Percentiles rank a stretch among this genome's conserved stretches.
phyloP scores from a whole-genome alignment of 2,329 filamentous ascomycete species.

The Coniochaeta sp. region DNA sequence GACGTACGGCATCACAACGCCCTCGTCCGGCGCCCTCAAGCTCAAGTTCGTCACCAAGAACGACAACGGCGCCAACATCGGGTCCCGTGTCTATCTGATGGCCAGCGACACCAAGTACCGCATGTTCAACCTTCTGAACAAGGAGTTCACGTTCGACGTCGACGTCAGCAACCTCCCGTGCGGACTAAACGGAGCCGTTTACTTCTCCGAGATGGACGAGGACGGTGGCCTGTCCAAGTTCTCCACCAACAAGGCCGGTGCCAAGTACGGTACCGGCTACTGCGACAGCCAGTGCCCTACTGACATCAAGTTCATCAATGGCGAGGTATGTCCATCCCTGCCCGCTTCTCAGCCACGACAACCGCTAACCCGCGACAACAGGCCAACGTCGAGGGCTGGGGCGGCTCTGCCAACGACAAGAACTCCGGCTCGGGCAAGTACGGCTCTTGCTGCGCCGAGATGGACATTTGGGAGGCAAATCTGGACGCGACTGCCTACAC shows the following conservation, averaged over 20 bases:
- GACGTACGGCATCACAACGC: constrained; percentile 40
- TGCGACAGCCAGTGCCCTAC: constrained; percentile 42
- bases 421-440: constrained; percentile 42
- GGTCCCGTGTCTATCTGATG: constrained; percentile 50
- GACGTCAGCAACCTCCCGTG: constrained; percentile 56
- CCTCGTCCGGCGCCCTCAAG: constrained; percentile 33
- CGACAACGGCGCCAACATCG: constrained; percentile 27
- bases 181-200: constrained; percentile 57
- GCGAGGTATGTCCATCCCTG: constrained; percentile 23
- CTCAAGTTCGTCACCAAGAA: constrained; percentile 46
- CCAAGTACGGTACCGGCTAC: constrained; percentile 52
- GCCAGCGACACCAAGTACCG: constrained; percentile 47
- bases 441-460: constrained; percentile 52
- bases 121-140: constrained; percentile 50
- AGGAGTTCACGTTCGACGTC: constrained; percentile 58
- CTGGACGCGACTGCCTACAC: constrained; percentile 49
- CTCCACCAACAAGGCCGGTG: constrained; percentile 36
- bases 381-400: constrained; percentile 42
- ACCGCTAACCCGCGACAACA: constrained; percentile 5
- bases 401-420: constrained; percentile 38
- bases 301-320: constrained; percentile 46
- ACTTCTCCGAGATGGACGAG: constrained; percentile 47
- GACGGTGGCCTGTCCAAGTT: constrained; percentile 44
- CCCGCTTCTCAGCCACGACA: neutral
- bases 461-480: constrained; percentile 58